Evolutionary conservation across 768 basidiomycete species (phyloP), one percentile per base, ranked within the genome.

Genomic region (Boletus pseudo-olivaceus): DNA sequence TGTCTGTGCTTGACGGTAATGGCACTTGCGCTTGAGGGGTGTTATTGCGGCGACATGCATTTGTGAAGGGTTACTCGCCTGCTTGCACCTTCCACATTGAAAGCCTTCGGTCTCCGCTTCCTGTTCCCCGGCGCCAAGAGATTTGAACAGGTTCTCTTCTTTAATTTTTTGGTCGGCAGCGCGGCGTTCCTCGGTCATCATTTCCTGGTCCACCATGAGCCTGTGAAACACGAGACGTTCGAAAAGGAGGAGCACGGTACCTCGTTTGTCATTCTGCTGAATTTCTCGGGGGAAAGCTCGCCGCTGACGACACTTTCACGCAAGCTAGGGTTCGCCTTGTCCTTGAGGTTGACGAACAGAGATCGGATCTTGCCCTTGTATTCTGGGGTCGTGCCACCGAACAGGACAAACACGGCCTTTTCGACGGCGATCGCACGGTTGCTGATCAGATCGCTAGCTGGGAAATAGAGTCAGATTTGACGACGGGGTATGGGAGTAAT

Each of bases 41-140:
- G 34, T 62, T 61, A 37, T 41, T 12, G 17, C 17, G 27, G 39
- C 5, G 27, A n/a, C 12, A n/a, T 5, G 27, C 2, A 10, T 14
- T 2, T 5, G 54, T 4, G 41, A 34, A 56, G 8, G 32, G 26
- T 5, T 33, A 55, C 78, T 41, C 47, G 82, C 84, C 81, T 95
- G 89, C 64, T 94, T 95, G 84, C 97, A 99, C 62, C 90, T 82
- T 10, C 84, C 80, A 66, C 97, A 99, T 69, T 98, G 93, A 89
- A 99, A 99, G 3, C 92, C 95, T 59, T 94, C 92, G 1, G 97
- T 99, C 71, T 98, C 97, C 14, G 95, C 93, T 70, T 94, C 83
- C 59, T 85, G 86, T 62, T 95, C 88, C 3, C 80, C 89, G 0
- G 96, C 96, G 2, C 90, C 91, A 1, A 97, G 83, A 1, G 94